Evolutionary conservation across 306 rosid genomes (phyloP).

Genomic region (Astragalus membranaceus): DNA sequence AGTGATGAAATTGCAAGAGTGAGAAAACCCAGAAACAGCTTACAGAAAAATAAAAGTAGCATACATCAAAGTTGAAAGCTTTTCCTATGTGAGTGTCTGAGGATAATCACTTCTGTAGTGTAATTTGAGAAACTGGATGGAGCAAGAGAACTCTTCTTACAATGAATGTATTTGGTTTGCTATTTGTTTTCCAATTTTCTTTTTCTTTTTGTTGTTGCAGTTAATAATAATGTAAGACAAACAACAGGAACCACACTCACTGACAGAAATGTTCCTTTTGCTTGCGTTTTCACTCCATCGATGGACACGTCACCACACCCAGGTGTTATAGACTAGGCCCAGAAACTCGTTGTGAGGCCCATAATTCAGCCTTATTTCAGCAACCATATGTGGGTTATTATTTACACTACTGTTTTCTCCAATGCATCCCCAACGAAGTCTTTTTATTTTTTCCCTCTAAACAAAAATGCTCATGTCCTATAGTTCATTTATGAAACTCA

Average conservation of each 20-base stretch:
- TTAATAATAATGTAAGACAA: neutral
- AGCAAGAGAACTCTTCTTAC: neutral
- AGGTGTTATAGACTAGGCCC: neutral
- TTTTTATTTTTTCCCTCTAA: too few species aligned
- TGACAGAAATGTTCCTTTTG: slow-evolving; percentile 19
- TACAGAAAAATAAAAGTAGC: slow-evolving; percentile 23
- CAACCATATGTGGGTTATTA: too few species aligned
- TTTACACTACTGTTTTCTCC: too few species aligned
- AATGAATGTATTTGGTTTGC: neutral
- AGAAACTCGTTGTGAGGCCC: neutral
- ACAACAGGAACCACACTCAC: slow-evolving; percentile 4
- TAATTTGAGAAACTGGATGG: slow-evolving; percentile 1
- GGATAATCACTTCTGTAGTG: neutral
- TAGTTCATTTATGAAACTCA: too few species aligned
- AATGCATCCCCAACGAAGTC: too few species aligned
- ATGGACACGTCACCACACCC: slow-evolving; percentile 16
- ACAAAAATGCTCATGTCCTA: too few species aligned
- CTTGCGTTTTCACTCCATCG: slow-evolving; percentile 20
- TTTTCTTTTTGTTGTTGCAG: neutral
- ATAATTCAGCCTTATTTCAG: neutral
- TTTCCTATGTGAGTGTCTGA: neutral
- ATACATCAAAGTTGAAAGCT: slow-evolving; percentile 16
- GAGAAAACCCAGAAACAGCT: neutral
- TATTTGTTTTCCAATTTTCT: slow-evolving; percentile 13
- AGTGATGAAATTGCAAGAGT: neutral